A percentile compares a stretch with the other conserved stretches of the same genome.
Conservation (phyloP, 2,329 filamentous ascomycete species). For the Elsinoe batatas region DNA sequence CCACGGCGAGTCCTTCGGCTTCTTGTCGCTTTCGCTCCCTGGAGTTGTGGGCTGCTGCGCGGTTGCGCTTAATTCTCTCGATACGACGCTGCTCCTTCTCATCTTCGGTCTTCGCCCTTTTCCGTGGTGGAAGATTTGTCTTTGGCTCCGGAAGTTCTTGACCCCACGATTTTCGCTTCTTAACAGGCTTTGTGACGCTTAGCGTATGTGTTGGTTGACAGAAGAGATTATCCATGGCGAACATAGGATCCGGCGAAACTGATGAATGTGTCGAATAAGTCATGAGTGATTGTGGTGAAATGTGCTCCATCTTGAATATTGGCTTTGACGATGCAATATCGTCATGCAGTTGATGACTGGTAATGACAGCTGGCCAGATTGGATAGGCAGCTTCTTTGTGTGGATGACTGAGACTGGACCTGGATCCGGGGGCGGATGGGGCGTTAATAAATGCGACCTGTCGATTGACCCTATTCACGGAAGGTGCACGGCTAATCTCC, state of each 20-base stretch:
- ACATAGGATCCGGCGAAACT: constrained; percentile 13
- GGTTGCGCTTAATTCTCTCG: constrained; percentile 92
- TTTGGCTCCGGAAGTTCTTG: constrained; percentile 94
- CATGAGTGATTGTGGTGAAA: constrained; percentile 14
- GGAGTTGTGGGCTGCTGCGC: constrained; percentile 91
- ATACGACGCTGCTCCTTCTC: constrained; percentile 98
- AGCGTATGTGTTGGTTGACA: constrained; percentile 9
- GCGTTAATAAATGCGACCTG: constrained; percentile 12
- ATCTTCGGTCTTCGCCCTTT: constrained; percentile 96
- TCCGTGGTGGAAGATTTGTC: constrained; percentile 88
- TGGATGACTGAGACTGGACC: constrained; percentile 1
- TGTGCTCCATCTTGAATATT: constrained; percentile 12
- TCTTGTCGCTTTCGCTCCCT: constrained; percentile 85
- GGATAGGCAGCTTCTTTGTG: constrained; percentile 9
- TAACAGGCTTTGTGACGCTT: constrained; percentile 49
- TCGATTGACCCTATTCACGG: constrained; percentile 11
- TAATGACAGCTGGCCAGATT: constrained; percentile 10
- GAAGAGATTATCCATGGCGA: constrained; percentile 5
- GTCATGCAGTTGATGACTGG: constrained; percentile 7
- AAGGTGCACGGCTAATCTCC: constrained; percentile 8
- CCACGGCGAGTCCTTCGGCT: constrained; percentile 67
- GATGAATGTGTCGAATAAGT: constrained; percentile 8
- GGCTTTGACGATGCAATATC: constrained; percentile 9
- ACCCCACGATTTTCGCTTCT: constrained; percentile 98
- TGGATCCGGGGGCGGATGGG: constrained; percentile 12